Evolutionary conservation across 2,329 filamentous ascomycete genomes (phyloP), one percentile per base, ranked within the genome.

Genomic region (Biscogniauxia mediterranea): DNA sequence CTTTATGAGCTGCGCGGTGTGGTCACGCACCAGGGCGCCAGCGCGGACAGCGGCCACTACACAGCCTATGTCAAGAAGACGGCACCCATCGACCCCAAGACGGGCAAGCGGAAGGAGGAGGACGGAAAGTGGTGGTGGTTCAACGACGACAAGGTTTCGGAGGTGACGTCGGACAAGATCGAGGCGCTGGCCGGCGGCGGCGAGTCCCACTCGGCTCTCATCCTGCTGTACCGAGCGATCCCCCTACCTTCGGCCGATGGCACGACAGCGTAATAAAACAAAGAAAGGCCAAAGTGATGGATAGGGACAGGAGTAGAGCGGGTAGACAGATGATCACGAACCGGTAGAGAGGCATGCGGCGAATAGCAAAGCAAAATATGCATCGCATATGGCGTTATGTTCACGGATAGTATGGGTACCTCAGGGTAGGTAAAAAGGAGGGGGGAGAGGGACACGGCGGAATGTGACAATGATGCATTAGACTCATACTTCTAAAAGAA

Each of bases 51-150:
- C 70, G 95, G 95, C 7, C 95, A 99, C 78, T 99, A 99, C 81
- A 99, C 96, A 4, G 89, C 93, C 0, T 99, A 97, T 74, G 91
- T 99, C 69, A 99, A 98, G 84, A 97, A 99, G 84, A 83, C 89
- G 63, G 89, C 85, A 0, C 79, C 81, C 9, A 79, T 92, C 61
- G 90, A 96, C 69, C 83, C 89, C 17, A 86, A 88, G 71, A 91
- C 89, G 20, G 92, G 91, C 67, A 91, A 92, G 80, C 82, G 86
- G 70, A 87, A 85, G 58, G 87, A 90, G 71, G 92, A 96, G 73
- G 92, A 96, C 73, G 93, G 91, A 68, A 97, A 93, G 71, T 99
- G 95, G 95, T 99, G 95, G 94, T 99, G 95, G 94, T 99, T 99
- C 84, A 98, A 99, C 76, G 95, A 99, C 71, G 94, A 99, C 74